Evolutionary conservation across 2,329 filamentous ascomycete genomes (phyloP).

Genomic region (Apiospora koreana): DNA sequence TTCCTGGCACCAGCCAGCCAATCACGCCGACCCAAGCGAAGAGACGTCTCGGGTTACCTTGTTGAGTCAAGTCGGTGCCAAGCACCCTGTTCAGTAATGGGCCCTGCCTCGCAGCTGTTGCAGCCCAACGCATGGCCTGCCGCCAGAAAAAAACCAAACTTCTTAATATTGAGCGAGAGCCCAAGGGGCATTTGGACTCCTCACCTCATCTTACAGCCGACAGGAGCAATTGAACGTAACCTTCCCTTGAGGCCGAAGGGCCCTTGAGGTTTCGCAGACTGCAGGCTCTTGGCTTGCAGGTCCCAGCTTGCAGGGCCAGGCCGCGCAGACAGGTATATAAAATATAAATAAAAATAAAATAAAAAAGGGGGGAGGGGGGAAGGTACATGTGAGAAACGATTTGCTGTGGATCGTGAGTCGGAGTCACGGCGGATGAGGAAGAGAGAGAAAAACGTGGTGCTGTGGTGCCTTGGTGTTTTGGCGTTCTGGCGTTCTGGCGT

Average conservation of each 20-base stretch:
- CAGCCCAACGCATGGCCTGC: constrained; percentile 1
- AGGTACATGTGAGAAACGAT: too few species aligned
- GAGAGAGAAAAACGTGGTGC: background rate
- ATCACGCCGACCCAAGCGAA: background rate
- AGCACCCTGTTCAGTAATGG: background rate
- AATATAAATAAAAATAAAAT: too few species aligned
- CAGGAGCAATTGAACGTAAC: background rate
- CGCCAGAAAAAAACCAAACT: background rate
- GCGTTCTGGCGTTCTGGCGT: background rate
- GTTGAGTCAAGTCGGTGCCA: background rate
- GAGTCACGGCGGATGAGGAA: too few species aligned
- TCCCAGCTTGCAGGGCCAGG: too few species aligned
- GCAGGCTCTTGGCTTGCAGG: background rate
- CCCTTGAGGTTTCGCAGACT: background rate
- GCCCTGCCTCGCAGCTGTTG: background rate
- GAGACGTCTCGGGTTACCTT: constrained; percentile 7
- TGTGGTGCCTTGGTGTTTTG: background rate
- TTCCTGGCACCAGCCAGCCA: background rate
- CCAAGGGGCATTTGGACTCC: constrained; percentile 1
- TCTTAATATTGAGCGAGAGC: background rate
- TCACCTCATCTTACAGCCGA: constrained; percentile 1
- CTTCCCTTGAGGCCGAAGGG: too few species aligned
- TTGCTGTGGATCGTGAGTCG: constrained; percentile 4
- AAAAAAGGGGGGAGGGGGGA: too few species aligned
- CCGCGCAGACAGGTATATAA: background rate